phyloP scores from a whole-genome alignment of 495 filamentous ascomycete species.

The Tuber calosporum region DNA sequence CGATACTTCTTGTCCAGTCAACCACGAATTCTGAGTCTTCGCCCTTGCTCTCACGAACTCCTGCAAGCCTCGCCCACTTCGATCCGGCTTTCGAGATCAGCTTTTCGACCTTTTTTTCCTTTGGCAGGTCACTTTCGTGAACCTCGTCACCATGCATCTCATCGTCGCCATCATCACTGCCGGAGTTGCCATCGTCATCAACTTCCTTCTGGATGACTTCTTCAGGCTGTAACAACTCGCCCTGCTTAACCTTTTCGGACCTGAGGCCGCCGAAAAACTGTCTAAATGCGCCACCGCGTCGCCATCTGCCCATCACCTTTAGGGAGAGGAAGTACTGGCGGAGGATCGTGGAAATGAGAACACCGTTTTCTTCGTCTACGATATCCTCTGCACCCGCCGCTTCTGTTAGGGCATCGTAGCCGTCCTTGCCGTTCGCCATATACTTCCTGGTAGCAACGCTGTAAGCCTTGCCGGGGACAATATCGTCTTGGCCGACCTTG shows the following conservation, averaged over 20 bases:
- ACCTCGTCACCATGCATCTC: constrained; percentile 37
- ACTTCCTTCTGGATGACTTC: constrained; percentile 38
- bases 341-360: constrained; percentile 73
- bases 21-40: constrained; percentile 56
- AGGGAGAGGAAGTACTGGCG: constrained; percentile 83
- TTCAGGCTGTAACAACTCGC: constrained; percentile 56
- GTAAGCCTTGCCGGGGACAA: constrained; percentile 58
- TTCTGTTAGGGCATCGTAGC: constrained; percentile 63
- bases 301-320: constrained; percentile 70
- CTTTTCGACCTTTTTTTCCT: constrained; percentile 42
- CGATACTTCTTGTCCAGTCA: constrained; percentile 71
- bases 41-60: constrained; percentile 50
- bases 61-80: constrained; percentile 69
- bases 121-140: constrained; percentile 41
- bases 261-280: constrained; percentile 16
- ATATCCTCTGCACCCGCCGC: constrained; percentile 73
- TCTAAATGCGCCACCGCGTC: constrained; percentile 51
- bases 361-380: constrained; percentile 75
- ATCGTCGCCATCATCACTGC: constrained; percentile 44
- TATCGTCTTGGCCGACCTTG: constrained; percentile 52
- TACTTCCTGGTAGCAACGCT: constrained; percentile 57
- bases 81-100: constrained; percentile 56
- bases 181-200: constrained; percentile 44
- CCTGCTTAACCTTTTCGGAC: constrained; percentile 51
- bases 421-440: constrained; percentile 81